Evolutionary conservation across 2,329 filamentous ascomycete genomes (phyloP).

Genomic region (Xylogone sp.): DNA sequence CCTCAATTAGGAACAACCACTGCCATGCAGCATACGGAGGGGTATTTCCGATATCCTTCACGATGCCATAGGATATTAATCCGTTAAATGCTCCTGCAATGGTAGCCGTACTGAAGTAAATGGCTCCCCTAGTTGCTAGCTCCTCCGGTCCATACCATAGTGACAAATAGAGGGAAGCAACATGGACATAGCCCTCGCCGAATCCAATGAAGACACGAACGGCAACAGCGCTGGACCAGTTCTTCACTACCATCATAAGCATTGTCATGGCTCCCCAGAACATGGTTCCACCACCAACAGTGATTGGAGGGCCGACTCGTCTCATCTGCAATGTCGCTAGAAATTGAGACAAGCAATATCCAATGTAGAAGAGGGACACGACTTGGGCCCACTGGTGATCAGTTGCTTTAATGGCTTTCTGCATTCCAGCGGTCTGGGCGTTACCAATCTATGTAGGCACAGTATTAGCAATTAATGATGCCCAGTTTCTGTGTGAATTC

Average conservation of each 20-base stretch:
- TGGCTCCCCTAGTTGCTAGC: constrained; percentile 12
- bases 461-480: not conserved
- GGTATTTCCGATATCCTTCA: constrained; percentile 5
- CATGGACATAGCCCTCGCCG: not conserved
- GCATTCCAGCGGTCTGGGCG: constrained; percentile 12
- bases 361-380: constrained; percentile 7
- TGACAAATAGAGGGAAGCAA: constrained; percentile 4
- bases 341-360: constrained; percentile 2
- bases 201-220: constrained; percentile 10
- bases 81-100: constrained; percentile 16
- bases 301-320: constrained; percentile 6
- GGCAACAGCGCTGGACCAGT: constrained; percentile 6
- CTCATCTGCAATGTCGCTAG: constrained; percentile 2
- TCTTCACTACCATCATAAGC: constrained; percentile 4
- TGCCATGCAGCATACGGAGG: constrained; percentile 9
- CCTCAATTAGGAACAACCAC: constrained; percentile 18
- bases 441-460: constrained; percentile 8
- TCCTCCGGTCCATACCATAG: constrained; percentile 13
- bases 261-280: constrained; percentile 10
- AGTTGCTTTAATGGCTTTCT: constrained; percentile 6
- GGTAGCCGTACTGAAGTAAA: constrained; percentile 13
- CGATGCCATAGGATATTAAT: constrained; percentile 14
- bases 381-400: constrained; percentile 7
- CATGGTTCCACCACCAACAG: constrained; percentile 6
- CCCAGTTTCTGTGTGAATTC: too few relatives aligned